Evolutionary conservation across 2,329 filamentous ascomycete genomes (phyloP), one percentile per base, ranked within the genome.

Genomic region (Fusarium sp.): DNA sequence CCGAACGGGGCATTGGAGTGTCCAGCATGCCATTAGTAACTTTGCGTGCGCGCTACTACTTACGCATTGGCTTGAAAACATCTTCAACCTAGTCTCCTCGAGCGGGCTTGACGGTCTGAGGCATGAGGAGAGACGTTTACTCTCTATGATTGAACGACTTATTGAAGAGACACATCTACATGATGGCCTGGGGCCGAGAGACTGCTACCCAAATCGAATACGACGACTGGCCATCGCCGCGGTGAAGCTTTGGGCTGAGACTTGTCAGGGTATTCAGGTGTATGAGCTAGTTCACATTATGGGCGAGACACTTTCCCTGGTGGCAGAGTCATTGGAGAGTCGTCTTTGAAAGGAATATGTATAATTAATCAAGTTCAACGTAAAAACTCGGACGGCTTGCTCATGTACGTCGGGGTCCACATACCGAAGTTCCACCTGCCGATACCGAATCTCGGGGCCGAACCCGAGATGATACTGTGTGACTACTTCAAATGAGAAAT

Each of bases 161-260:
- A 57, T 57, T 18, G 54, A 57, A 27, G 54, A 57, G 20, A 57
- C 54, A 5, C 54, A 57, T 37, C 0, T 57, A 57, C 31, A 57
- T 22, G 54, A 37, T 35, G 29, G 14, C 34, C 9, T 57, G 5
- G 54, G 54, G 13, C 54, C 29, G 3, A 57, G 13, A 20, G 54
- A 57, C 31, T 35, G 54, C 8, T 57, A 57, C 54, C 54, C 54
- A n/a, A 57, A 18, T 9, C 31, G 54, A 10, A 57, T 57, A 57
- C 54, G 54, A 37, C 31, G 54, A 2, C 54, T 57, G 5, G 54
- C 54, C 20, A 57, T 57, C 54, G 54, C 54, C 1, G 54, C 54
- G 31, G 54, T 57, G 35, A 57, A 57, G 31, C 54, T 57, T 37
- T 57, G 54, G 54, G 54, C 54, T 22, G 54, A 57, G 8, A 57